These are phyloP conservation scores for Acacia crassicarpa DNA, from an alignment of 306 rosid species.

Conservation along the genomic window DNA sequence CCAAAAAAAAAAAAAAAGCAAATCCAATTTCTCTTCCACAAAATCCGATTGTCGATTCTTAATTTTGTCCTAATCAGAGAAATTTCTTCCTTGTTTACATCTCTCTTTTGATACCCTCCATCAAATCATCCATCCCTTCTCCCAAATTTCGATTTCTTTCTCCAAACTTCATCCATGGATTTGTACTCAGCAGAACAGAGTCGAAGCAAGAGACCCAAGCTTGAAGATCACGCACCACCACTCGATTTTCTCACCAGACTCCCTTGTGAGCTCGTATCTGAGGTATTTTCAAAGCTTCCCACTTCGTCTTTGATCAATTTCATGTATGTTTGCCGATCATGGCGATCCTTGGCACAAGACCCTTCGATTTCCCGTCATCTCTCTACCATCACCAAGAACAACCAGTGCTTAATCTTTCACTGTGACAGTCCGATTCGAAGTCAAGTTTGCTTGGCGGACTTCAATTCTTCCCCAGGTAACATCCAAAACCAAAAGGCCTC, in stretches of 20 bases:
- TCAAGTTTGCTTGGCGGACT: slow-evolving; percentile 36
- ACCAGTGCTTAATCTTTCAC: slow-evolving; percentile 44
- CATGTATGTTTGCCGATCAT: slow-evolving; percentile 35
- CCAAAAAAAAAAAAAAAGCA: background rate
- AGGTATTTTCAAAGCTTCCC: slow-evolving; percentile 38
- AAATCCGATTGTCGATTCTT: background rate
- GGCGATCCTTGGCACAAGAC: slow-evolving; percentile 29
- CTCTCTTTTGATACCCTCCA: background rate
- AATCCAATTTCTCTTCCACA: background rate
- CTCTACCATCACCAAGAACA: background rate
- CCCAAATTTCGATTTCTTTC: background rate
- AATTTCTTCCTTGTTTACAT: background rate
- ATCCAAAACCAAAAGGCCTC: slow-evolving; percentile 5
- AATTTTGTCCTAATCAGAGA: background rate
- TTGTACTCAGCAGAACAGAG: slow-evolving; percentile 7
- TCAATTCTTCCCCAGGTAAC: background rate
- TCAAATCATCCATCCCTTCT: background rate
- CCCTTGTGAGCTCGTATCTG: slow-evolving; percentile 20
- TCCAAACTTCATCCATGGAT: background rate
- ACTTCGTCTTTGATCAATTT: slow-evolving; percentile 37
- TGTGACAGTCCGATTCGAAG: slow-evolving; percentile 43
- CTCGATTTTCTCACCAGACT: slow-evolving; percentile 27
- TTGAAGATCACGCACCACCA: background rate
- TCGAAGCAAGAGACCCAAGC: slow-evolving; percentile 22
- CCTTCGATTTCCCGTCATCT: slow-evolving; percentile 8